Evolutionary conservation across 2,329 filamentous ascomycete genomes (phyloP).

Genomic region (Lasiodiplodia sp.): DNA sequence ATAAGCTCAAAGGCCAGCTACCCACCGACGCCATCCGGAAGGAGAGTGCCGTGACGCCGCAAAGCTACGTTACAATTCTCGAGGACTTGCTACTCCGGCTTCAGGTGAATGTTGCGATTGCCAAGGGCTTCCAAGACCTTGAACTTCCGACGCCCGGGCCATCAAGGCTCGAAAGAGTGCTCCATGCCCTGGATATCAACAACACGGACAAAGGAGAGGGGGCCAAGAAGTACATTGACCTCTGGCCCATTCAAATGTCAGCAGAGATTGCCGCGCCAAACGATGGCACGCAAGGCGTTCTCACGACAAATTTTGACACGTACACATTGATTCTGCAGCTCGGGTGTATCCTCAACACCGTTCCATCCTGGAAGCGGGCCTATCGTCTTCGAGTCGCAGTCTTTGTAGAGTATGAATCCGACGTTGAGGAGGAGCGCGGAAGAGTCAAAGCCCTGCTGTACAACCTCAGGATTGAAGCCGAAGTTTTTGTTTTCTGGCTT

Average conservation of each 20-base stretch:
- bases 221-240: conserved; percentile 79
- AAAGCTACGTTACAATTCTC: conserved; percentile 80
- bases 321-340: conserved; percentile 88
- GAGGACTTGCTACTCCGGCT: conserved; percentile 81
- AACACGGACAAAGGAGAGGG: conserved; percentile 57
- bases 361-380: conserved; percentile 77
- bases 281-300: conserved; percentile 61
- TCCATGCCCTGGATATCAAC: conserved; percentile 38
- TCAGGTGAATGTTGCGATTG: conserved; percentile 84
- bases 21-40: conserved; percentile 74
- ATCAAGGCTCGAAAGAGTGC: conserved; percentile 37
- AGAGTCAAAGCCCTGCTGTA: conserved; percentile 77
- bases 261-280: conserved; percentile 70
- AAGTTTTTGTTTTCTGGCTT: conserved; percentile 82
- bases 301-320: conserved; percentile 91
- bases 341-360: conserved; percentile 83
- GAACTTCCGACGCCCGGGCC: conserved; percentile 66
- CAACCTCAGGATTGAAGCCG: conserved; percentile 81
- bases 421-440: conserved; percentile 78
- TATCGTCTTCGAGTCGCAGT: conserved; percentile 80
- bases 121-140: conserved; percentile 78
- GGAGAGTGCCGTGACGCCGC: conserved; percentile 72
- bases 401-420: conserved; percentile 87
- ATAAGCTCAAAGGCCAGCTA: conserved; percentile 64
- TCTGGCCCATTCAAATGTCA: conserved; percentile 95